phyloP scores from a whole-genome alignment of 148 eudicot species.

The Arbutus unedo region DNA sequence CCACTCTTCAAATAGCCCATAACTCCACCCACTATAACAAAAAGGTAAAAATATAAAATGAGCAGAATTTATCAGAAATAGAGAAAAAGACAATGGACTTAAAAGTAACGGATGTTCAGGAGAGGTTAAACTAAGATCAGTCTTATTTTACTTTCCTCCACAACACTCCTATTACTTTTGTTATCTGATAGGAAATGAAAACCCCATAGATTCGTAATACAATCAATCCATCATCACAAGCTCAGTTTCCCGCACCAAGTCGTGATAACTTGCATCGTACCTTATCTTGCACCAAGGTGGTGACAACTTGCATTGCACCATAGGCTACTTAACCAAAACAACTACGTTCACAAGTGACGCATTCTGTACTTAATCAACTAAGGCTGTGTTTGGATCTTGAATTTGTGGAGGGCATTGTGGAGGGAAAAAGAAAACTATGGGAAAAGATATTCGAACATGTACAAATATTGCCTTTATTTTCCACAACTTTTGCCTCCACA shows the following conservation, averaged over 20 bases:
- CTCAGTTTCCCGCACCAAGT: background rate
- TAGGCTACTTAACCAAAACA: background rate
- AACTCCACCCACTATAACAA: slow-evolving; percentile 49
- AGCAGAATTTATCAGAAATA: background rate
- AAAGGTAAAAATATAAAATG: background rate
- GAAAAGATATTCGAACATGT: background rate
- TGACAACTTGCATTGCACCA: background rate
- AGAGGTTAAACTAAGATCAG: background rate
- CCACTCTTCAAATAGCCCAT: slow-evolving; percentile 84
- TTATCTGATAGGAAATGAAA: background rate
- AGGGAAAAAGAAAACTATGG: background rate
- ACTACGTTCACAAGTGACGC: background rate
- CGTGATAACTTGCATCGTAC: background rate
- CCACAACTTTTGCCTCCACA: background rate
- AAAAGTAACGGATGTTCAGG: background rate
- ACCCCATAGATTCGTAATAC: background rate
- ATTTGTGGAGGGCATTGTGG: background rate
- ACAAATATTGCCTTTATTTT: background rate
- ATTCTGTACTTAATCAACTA: background rate
- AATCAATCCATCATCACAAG: background rate
- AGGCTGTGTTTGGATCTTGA: background rate
- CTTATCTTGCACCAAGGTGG: background rate
- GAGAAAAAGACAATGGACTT: background rate
- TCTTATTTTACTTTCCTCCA: background rate
- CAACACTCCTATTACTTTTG: background rate